A percentile compares a stretch with the other conserved stretches of the same genome.
Evolutionary conservation across 176 grass and related monocot genomes (phyloP).

Genomic region (Oryza brachyantha): DNA sequence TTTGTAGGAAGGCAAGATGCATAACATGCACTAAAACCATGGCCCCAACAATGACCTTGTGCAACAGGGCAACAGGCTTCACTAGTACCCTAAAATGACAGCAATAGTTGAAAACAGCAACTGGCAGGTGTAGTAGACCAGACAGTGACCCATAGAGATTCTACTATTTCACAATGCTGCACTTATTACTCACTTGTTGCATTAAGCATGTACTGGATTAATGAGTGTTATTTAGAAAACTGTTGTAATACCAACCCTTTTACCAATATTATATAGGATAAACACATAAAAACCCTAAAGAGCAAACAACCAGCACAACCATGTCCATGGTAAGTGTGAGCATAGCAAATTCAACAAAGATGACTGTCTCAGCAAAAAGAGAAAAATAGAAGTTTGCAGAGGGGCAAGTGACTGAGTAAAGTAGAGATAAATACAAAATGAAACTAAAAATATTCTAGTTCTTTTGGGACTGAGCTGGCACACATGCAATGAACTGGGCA

Average conservation of each 20-base stretch:
- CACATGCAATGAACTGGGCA: neutral
- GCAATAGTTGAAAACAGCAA: neutral
- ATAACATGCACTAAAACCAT: neutral
- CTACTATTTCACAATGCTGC: neutral
- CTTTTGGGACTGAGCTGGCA: neutral
- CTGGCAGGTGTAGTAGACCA: neutral
- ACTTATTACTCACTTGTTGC: neutral
- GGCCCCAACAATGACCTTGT: neutral
- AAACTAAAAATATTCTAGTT: neutral
- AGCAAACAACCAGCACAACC: neutral
- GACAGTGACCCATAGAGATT: neutral
- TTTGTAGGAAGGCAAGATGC: neutral
- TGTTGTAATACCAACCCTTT: neutral
- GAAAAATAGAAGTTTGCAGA: neutral
- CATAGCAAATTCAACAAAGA: neutral
- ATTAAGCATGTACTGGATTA: neutral
- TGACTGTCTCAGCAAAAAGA: neutral
- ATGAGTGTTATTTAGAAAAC: neutral
- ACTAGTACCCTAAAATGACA: neutral
- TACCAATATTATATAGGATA: neutral
- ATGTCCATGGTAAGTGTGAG: neutral
- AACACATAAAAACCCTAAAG: neutral
- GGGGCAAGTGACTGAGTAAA: neutral
- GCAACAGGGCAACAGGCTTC: neutral
- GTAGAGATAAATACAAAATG: neutral